Percentiles rank a stretch among this genome's conserved stretches.
These are phyloP conservation scores for Leucosporidium scottii DNA, from an alignment of 768 basidiomycete genomes.

Conservation along the genomic window DNA sequence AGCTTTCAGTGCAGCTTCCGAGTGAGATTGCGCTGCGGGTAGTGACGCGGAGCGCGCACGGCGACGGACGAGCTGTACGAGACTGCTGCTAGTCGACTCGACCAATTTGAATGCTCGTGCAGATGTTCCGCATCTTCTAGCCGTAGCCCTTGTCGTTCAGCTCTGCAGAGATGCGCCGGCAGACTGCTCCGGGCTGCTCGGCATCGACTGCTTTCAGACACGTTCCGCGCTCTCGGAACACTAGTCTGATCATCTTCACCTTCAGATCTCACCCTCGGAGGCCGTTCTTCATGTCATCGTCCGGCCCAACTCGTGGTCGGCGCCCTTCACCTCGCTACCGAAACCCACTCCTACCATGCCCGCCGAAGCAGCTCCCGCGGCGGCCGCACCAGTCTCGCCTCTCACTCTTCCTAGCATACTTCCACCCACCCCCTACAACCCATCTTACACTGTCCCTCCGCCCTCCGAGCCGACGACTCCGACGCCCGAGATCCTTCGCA, in stretches of 20 bases:
- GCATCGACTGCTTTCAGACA: too few relatives aligned
- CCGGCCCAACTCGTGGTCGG: slow-evolving; percentile 15
- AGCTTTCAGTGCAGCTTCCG: background rate
- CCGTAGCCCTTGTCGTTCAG: too few relatives aligned
- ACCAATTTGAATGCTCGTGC: too few relatives aligned
- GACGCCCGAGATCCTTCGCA: background rate
- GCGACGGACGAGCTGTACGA: background rate
- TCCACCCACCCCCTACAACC: background rate
- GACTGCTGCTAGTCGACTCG: background rate
- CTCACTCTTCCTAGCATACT: background rate
- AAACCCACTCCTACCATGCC: background rate
- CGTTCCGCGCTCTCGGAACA: too few relatives aligned
- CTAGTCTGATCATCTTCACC: background rate
- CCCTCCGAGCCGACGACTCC: background rate
- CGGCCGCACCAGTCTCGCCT: background rate
- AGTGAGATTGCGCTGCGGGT: background rate
- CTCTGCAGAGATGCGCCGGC: too few relatives aligned
- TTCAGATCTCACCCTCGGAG: background rate
- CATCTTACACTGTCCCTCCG: background rate
- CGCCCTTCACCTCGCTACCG: slow-evolving; percentile 1
- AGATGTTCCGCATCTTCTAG: too few relatives aligned
- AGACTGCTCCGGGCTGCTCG: too few relatives aligned
- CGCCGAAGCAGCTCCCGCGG: background rate
- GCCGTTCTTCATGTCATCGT: slow-evolving; percentile 18
- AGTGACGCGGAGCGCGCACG: background rate